Percentiles rank a stretch among this genome's conserved stretches.
phyloP scores from a whole-genome alignment of 495 filamentous ascomycete species.

The Neurospora sp. region DNA sequence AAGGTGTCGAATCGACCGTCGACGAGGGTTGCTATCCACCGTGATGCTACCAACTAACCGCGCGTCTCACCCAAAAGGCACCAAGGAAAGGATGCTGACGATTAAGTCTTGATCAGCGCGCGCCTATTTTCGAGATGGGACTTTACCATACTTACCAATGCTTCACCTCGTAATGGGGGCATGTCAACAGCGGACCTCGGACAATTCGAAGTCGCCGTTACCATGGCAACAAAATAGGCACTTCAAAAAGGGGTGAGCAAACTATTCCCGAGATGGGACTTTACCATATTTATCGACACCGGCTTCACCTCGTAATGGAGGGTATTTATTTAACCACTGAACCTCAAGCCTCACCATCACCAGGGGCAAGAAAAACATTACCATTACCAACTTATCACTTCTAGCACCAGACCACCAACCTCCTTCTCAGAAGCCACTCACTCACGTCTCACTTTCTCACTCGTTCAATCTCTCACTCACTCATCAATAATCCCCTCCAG shows the following conservation, averaged over 20 bases:
- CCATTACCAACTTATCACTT: not conserved
- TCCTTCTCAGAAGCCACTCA: not conserved
- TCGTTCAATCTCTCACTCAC: not conserved
- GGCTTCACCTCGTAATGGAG: too few relatives aligned
- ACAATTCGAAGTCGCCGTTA: not conserved
- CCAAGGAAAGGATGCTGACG: not conserved
- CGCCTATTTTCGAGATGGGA: not conserved
- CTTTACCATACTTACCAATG: not conserved
- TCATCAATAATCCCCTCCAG: constrained; percentile 62
- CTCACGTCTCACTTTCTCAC: too few relatives aligned
- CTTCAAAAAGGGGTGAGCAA: not conserved
- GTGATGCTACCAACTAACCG: not conserved
- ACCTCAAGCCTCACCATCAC: not conserved
- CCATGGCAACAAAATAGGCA: not conserved
- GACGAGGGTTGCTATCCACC: not conserved
- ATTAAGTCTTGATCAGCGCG: not conserved
- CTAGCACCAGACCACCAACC: not conserved
- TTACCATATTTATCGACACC: not conserved
- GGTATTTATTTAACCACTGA: not conserved
- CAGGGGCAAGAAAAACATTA: not conserved
- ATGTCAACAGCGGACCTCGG: not conserved
- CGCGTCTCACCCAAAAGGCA: not conserved
- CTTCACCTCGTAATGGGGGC: not conserved
- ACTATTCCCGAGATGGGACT: not conserved
- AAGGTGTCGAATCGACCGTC: not conserved